phyloP scores from a whole-genome alignment of 164 flowering plant genomes.

The Piper betle region DNA sequence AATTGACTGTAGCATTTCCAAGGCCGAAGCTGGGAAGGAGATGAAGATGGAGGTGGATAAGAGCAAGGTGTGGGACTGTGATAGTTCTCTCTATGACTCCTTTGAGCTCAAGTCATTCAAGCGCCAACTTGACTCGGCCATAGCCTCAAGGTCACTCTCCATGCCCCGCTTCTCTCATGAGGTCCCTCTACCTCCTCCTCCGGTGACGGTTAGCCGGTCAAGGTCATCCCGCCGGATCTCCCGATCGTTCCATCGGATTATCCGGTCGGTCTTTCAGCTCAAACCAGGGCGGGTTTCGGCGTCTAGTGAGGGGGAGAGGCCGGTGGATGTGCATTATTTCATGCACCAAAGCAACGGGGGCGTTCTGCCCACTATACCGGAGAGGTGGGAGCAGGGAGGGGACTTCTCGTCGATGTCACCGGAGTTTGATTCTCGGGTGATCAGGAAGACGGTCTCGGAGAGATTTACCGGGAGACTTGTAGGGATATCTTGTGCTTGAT shows the following conservation, averaged over 20 bases:
- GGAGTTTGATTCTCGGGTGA: slow-evolving; percentile 19
- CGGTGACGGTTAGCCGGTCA: slow-evolving; percentile 5
- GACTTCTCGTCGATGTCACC: slow-evolving; percentile 23
- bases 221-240: slow-evolving; percentile 36
- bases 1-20: not conserved
- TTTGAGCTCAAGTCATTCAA: slow-evolving; percentile 76
- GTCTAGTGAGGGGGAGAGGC: not conserved
- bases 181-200: slow-evolving; percentile 11
- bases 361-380: slow-evolving; percentile 35
- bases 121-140: slow-evolving; percentile 67
- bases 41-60: slow-evolving; percentile 2
- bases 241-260: slow-evolving; percentile 36
- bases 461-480: slow-evolving; percentile 26
- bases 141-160: slow-evolving; percentile 17
- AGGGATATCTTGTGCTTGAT: slow-evolving; percentile 35
- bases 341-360: slow-evolving; percentile 22
- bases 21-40: slow-evolving; percentile 2
- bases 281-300: slow-evolving; percentile 4
- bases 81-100: slow-evolving; percentile 79
- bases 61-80: slow-evolving; percentile 64
- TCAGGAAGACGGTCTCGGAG: slow-evolving; percentile 30
- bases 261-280: slow-evolving; percentile 36
- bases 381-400: slow-evolving; percentile 25
- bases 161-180: not conserved
- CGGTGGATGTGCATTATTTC: slow-evolving; percentile 12